Evolutionary conservation across 768 basidiomycete genomes (phyloP), one percentile per base, ranked within the genome.

Genomic region (Gyrodon lividus): DNA sequence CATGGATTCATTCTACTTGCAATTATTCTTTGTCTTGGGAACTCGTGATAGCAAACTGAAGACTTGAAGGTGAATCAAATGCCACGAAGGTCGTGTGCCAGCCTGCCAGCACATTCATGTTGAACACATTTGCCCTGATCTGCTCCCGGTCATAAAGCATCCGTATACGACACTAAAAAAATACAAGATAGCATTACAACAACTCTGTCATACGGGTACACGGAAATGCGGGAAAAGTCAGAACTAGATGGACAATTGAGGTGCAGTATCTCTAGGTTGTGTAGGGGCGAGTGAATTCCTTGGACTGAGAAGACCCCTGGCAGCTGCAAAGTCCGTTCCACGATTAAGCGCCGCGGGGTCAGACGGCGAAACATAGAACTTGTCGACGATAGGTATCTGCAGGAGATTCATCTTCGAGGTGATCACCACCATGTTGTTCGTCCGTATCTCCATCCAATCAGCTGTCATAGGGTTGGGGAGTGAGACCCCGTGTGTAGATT

Each of bases 401-500:
- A 98, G 49, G 22, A 97, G 69, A 65, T 98, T 98, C 83, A 96
- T 93, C 76, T 92, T 93, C 34, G 91, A 90, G 0, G 96, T 98
- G 59, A 98, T 89, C 43, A 97, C 85, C 20, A 93, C 86, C 87
- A 98, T 89, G 57, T 91, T 86, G 68, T 99, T 98, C 12, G 92
- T 96, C 66, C 88, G 89, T 62, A 99, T 95, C 69, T 98, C 97
- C 87, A 98, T 95, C 97, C 97, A 99, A 68, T 99, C 97, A 45
- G 92, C 92, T 69, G 28, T 43, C 16, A 35, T 30, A 23, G 20
- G 6, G 8, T 38, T 41, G 34, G 52, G 39, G 43, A 24, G 16
- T n/a, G n/a, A 44, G 33, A 30, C 28, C 20, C 22, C 22, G 17
- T 43, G 28, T 46, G 24, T 43, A 30, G 3, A 16, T 12, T 17